Evolutionary conservation across 306 rosid genomes (phyloP).

Genomic region (Amphicarpaea edgeworthii): DNA sequence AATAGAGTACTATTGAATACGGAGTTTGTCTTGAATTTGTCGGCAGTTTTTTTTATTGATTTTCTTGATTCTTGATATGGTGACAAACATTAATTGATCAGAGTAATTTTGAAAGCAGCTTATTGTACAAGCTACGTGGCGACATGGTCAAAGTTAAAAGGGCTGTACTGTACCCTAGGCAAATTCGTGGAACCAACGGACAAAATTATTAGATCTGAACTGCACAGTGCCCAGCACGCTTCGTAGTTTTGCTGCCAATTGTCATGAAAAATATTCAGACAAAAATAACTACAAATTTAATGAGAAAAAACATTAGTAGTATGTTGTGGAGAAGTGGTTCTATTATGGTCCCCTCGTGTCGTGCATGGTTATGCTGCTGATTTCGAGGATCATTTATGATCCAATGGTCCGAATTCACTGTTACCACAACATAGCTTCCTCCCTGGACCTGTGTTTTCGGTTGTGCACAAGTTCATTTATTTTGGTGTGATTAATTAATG

Average conservation of each 20-base stretch:
- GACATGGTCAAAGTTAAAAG: slow-evolving; percentile 9
- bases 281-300: not conserved
- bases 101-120: not conserved
- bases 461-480: not conserved
- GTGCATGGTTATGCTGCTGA: slow-evolving; percentile 30
- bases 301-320: no score
- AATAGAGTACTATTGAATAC: no score
- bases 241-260: slow-evolving; percentile 19
- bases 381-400: slow-evolving; percentile 52
- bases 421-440: not conserved
- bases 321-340: not conserved
- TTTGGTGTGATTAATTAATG: not conserved
- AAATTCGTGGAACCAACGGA: slow-evolving; percentile 44
- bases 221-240: slow-evolving; percentile 65
- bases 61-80: not conserved
- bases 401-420: slow-evolving; percentile 22
- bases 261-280: slow-evolving; percentile 1
- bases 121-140: not conserved
- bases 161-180: slow-evolving; percentile 9
- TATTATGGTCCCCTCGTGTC: slow-evolving; percentile 31
- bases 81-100: not conserved
- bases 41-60: not conserved
- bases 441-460: slow-evolving; percentile 33
- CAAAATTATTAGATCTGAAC: slow-evolving; percentile 51
- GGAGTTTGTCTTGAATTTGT: not conserved